Evolutionary conservation across 371 early-diverging fungal species (phyloP).

Genomic region (Lichtheimia ramosa): DNA sequence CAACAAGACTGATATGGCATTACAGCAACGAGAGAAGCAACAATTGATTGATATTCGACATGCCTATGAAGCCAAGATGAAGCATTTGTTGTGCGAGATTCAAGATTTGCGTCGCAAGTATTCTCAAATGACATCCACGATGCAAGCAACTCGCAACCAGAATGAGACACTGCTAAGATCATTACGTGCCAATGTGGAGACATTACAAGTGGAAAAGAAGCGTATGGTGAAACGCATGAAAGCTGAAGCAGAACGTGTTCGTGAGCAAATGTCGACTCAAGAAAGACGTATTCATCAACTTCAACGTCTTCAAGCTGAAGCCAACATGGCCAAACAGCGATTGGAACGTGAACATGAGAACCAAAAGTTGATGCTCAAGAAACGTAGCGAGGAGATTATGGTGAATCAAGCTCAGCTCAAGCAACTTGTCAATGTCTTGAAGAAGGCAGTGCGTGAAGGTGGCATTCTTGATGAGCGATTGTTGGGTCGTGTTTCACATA

Average conservation of each 20-base stretch:
- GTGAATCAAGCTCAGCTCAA: conserved; percentile 59
- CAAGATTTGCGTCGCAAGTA: conserved; percentile 67
- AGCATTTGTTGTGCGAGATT: conserved; percentile 68
- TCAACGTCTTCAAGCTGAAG: conserved; percentile 67
- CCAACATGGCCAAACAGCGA: conserved; percentile 64
- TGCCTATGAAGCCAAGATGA: conserved; percentile 72
- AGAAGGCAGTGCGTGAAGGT: conserved; percentile 52
- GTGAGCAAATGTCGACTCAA: conserved; percentile 66
- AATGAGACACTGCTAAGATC: conserved; percentile 54
- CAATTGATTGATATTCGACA: conserved; percentile 46
- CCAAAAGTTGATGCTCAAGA: conserved; percentile 61
- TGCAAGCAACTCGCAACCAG: conserved; percentile 56
- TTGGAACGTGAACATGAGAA: conserved; percentile 69
- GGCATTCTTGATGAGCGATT: conserved; percentile 47
- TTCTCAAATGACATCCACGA: conserved; percentile 52
- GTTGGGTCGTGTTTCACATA: conserved; percentile 39
- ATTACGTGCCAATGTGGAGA: conserved; percentile 60
- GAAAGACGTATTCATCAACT: conserved; percentile 75
- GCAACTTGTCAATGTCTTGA: conserved; percentile 47
- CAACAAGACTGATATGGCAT: conserved; percentile 20
- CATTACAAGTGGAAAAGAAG: conserved; percentile 74
- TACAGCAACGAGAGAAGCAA: conserved; percentile 41
- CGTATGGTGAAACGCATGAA: conserved; percentile 81
- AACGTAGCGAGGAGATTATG: conserved; percentile 56
- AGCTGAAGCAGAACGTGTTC: conserved; percentile 68